Evolutionary conservation across 139 green algal species (phyloP).

Genomic region (Chlamydomonas sp.): DNA sequence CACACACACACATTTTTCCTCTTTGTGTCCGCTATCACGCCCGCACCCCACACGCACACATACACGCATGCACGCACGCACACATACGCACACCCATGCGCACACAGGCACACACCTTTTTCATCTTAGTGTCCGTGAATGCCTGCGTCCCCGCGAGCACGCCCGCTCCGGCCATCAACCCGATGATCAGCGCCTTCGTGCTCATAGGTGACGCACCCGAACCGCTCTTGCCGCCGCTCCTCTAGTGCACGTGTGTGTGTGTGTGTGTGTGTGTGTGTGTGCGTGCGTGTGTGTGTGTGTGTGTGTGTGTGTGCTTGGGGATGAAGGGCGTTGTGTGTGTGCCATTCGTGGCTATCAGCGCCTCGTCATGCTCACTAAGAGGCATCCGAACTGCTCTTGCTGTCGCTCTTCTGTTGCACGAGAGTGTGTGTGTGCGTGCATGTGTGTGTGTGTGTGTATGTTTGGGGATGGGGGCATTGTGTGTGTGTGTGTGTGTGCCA

Average conservation of each 20-base stretch:
- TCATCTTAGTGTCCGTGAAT: constrained; percentile 35
- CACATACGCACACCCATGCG: neutral
- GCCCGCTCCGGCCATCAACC: constrained; percentile 28
- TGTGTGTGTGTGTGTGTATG: neutral
- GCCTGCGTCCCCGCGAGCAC: constrained; percentile 20
- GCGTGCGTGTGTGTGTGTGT: constrained; percentile 3
- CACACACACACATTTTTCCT: neutral
- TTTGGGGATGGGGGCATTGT: no score
- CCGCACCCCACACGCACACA: neutral
- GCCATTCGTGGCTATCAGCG: neutral
- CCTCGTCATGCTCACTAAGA: neutral
- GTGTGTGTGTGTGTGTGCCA: no score
- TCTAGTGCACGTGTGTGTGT: neutral
- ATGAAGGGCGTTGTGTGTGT: no score
- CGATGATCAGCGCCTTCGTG: constrained; percentile 21
- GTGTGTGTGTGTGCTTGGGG: constrained; percentile 15
- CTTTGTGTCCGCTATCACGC: neutral
- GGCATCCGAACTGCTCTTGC: neutral
- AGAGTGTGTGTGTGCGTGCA: neutral
- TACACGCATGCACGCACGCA: neutral
- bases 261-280: no score
- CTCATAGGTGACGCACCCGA: constrained; percentile 10
- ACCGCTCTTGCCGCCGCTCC: neutral
- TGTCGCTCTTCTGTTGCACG: neutral
- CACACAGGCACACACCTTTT: constrained; percentile 17